Evolutionary conservation across 108 stramenopile genomes (phyloP).

Genomic region (Aureococcus anophagefferens): DNA sequence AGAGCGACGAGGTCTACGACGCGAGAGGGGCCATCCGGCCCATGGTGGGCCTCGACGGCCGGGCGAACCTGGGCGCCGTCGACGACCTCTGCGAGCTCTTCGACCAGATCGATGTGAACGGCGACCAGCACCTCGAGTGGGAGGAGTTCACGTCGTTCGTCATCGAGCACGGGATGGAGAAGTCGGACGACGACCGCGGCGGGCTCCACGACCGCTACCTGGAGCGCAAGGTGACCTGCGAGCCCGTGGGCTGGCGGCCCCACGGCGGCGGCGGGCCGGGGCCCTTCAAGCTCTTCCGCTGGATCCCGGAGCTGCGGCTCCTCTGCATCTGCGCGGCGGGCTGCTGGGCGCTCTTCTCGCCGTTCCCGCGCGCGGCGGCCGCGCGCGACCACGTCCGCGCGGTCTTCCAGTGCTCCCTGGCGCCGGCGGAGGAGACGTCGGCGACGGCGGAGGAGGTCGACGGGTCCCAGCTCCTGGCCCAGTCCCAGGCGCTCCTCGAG

Average conservation of each 20-base stretch:
- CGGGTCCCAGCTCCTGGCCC: too few relatives aligned
- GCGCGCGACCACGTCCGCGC: too few relatives aligned
- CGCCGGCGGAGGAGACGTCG: too few relatives aligned
- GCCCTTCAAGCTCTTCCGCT: background rate
- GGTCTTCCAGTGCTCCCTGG: too few relatives aligned
- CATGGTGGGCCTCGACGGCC: background rate
- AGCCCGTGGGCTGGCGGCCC: background rate
- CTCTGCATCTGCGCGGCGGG: background rate
- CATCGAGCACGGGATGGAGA: constrained; percentile 21
- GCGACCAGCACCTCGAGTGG: constrained; percentile 33
- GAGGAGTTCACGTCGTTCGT: constrained; percentile 40
- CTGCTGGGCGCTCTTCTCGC: background rate
- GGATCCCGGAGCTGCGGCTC: background rate
- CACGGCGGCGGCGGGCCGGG: background rate
- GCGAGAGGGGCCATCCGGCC: background rate
- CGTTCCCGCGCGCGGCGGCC: background rate
- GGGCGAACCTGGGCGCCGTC: constrained; percentile 2
- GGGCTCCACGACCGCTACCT: background rate
- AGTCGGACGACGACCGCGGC: background rate
- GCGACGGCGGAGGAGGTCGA: too few relatives aligned
- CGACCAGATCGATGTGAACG: constrained; percentile 32
- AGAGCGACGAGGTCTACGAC: background rate
- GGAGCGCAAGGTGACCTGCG: background rate
- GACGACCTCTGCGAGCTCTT: constrained; percentile 33
- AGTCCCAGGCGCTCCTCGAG: background rate